These are phyloP conservation scores for Epichloe brachyelytri DNA, from an alignment of 2,329 filamentous ascomycete genomes.

Conservation along the genomic window DNA sequence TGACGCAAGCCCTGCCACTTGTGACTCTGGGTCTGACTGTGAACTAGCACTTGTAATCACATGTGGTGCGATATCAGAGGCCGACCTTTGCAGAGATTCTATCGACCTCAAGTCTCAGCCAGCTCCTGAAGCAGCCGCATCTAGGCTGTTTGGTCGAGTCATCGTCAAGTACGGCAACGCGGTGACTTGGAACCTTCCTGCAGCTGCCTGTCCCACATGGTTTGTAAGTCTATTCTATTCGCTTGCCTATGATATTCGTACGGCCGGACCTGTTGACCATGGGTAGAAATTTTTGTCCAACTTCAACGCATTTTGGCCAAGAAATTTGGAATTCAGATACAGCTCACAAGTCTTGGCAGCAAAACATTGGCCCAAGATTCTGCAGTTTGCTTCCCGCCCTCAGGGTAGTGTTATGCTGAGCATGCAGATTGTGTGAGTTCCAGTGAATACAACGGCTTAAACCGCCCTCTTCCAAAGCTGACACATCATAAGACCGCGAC, in stretches of 20 bases:
- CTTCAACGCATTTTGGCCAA: slow-evolving; percentile 31
- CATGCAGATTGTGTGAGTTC: slow-evolving; percentile 11
- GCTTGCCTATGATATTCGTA: neutral
- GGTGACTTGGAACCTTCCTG: slow-evolving; percentile 25
- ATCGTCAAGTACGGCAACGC: slow-evolving; percentile 22
- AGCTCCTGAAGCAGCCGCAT: slow-evolving; percentile 9
- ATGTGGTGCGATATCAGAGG: slow-evolving; percentile 24
- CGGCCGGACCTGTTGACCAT: slow-evolving; percentile 3
- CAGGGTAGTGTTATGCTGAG: slow-evolving; percentile 12
- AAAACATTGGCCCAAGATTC: slow-evolving; percentile 17
- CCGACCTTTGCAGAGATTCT: slow-evolving; percentile 19
- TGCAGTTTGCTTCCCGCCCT: slow-evolving; percentile 14
- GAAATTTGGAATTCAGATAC: slow-evolving; percentile 22
- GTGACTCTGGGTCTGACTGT: neutral
- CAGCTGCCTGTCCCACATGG: slow-evolving; percentile 30
- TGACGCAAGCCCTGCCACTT: too few species aligned
- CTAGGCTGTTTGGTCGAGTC: slow-evolving; percentile 14
- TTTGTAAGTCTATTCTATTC: slow-evolving; percentile 22
- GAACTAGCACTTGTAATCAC: slow-evolving; percentile 26
- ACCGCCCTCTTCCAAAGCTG: neutral
- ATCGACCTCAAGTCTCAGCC: slow-evolving; percentile 20
- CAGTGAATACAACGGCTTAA: neutral
- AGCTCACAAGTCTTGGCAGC: slow-evolving; percentile 17
- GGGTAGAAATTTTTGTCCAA: slow-evolving; percentile 25
- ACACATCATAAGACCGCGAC: neutral